Conservation (phyloP, 208 protist species). For the Acanthamoeba triangularis region DNA sequence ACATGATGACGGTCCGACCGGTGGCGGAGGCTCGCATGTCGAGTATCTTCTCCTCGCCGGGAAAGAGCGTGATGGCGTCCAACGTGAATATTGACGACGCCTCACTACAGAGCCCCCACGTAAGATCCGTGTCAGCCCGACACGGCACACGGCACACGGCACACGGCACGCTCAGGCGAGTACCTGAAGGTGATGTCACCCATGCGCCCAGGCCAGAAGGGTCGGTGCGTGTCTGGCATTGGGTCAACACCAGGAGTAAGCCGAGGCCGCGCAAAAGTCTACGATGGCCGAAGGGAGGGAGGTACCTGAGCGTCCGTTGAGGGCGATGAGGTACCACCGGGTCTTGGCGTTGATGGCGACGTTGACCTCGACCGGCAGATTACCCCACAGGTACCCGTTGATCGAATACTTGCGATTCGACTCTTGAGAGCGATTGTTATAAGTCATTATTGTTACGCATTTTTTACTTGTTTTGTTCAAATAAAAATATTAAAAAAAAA, state of each 20-base stretch:
- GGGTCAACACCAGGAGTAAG: background rate
- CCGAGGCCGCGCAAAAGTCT: background rate
- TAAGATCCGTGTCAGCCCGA: background rate
- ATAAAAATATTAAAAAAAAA: background rate
- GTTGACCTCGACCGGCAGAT: background rate
- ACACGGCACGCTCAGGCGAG: no score
- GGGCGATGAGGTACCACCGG: slow-evolving; percentile 7
- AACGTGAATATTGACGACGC: background rate
- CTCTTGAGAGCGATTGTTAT: background rate
- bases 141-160: background rate
- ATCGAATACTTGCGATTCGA: slow-evolving; percentile 29
- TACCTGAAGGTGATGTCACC: background rate
- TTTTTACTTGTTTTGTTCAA: no score
- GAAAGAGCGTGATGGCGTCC: background rate
- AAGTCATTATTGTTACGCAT: no score
- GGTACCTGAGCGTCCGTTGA: background rate
- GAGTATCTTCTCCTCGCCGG: background rate
- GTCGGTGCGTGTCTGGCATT: background rate
- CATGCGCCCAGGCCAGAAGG: slow-evolving; percentile 5
- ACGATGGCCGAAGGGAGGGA: background rate
- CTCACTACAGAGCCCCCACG: background rate
- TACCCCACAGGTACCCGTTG: slow-evolving; percentile 18
- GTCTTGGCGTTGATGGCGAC: background rate
- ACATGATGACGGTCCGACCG: background rate
- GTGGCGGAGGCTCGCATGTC: background rate